Evolutionary conservation across 305 asterid species (phyloP), one percentile per base, ranked within the genome.

Genomic region (Solanum hybrid): DNA sequence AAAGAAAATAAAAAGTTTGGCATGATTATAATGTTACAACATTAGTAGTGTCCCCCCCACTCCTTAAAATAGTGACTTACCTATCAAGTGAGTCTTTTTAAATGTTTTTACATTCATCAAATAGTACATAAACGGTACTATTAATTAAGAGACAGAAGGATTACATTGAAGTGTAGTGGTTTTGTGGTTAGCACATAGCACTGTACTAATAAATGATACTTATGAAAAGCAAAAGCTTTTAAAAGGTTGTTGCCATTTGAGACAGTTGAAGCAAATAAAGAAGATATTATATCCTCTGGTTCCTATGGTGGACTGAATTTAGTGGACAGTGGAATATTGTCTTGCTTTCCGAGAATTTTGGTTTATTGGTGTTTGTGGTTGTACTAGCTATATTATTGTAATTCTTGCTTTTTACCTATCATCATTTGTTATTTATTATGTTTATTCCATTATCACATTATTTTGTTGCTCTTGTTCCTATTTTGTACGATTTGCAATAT

Each of bases 31-130:
- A 89, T 86, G 27, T n/a, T 79, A 77, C 36, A 82, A 86, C 88
- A 87, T 78, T 81, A 87, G 86, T 35, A 87, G 86, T 27, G 56
- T 85, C 80, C 16, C 77, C 89, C 89, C 91, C 93, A 88, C 94
- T 91, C 69, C 92, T 89, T 84, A 92, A 94, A 93, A 88, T 89
- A 88, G 91, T 80, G 73, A 5, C 87, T 20, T 24, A 80, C 34
- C 88, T 90, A 89, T 86, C 90, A 75, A 88, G 90, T 91, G 91
- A 84, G 73, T 91, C 79, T 72, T 79, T 71, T 88, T 27, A 56
- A 36, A 34, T n/a, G 32, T 69, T 69, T 88, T 60, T 56, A 27
- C 31, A 27, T 22, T 78, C 37, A 71, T 79, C 69, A 80, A 80
- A 80, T 80, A 38, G 5, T 80, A 27, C 72, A 4, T 27, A 5